Conservation (phyloP, 257 asterid genomes). For the Lantana camara region DNA sequence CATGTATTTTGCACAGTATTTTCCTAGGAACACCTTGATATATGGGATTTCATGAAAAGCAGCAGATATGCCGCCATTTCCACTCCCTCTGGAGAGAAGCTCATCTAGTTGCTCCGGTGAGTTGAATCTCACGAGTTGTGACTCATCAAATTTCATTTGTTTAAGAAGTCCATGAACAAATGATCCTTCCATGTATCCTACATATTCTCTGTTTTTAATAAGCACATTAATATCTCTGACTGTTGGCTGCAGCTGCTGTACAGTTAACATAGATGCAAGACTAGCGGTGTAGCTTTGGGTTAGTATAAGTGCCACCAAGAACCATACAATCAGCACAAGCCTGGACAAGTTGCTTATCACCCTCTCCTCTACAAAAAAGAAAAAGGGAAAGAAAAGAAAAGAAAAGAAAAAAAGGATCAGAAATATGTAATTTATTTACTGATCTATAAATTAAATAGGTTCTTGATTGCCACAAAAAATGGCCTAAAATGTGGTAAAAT, state of each 20-base stretch:
- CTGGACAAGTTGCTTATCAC: conserved; percentile 37
- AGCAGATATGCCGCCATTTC: conserved; percentile 40
- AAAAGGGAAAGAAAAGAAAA: conserved; percentile 5
- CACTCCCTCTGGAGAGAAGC: conserved; percentile 37
- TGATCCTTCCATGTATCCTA: conserved; percentile 40
- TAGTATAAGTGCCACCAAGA: conserved; percentile 52
- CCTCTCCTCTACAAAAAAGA: conserved; percentile 35
- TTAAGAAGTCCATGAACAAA: conserved; percentile 32
- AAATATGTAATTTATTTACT: not conserved
- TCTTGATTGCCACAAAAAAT: not conserved
- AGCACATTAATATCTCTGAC: conserved; percentile 31
- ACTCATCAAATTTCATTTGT: conserved; percentile 21
- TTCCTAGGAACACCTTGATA: conserved; percentile 41
- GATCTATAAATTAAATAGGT: not conserved
- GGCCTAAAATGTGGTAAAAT: not conserved
- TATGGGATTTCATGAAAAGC: conserved; percentile 47
- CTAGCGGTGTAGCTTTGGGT: conserved; percentile 49
- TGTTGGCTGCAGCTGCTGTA: conserved; percentile 39
- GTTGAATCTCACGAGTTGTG: conserved; percentile 19
- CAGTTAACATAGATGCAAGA: conserved; percentile 43
- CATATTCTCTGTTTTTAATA: conserved; percentile 19
- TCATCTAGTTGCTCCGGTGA: conserved; percentile 21
- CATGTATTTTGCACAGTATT: conserved; percentile 41
- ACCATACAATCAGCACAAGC: conserved; percentile 41
- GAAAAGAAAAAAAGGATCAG: not conserved